Base-by-base conservation (phyloP, 1,284 basidiomycete species). In the Sparassis latifolia region DNA sequence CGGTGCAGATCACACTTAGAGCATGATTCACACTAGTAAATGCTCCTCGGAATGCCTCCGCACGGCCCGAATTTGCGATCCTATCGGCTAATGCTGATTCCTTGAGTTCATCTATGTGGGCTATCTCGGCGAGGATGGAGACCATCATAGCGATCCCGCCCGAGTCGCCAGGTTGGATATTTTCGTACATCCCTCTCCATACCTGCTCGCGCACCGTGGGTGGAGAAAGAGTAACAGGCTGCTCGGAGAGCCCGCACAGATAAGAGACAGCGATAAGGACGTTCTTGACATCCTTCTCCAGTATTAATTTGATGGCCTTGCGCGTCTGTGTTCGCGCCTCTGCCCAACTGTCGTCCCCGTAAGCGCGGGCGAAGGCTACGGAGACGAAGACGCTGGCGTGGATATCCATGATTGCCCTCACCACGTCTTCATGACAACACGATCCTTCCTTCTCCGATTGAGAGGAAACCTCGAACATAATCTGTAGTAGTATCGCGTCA, bases 151-250 rank as follows among this genome's bases (percentile, higher is more conserved):
- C 74, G 33, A 86, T 71, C 0, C 77, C 85, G 27, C 78, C 73
- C 3, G 69, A 63, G 59, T 92, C 87, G 33, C 69, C 71, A 10
- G 77, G 74, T 41, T 78, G 73, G 2, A 92, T 62, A 3, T 71
- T 70, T 7, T 77, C 72, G 61, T 88, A 92, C 2, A 80, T 69
- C 54, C 75, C 78, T 44, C 69, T 71, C 92, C 92, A 96, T 31
- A 90, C 66, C 43, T 77, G 77, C 39, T 76, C 73, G 37, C 78
- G 77, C 40, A 83, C 68, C 12, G 65, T 57, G 43, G 76, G 69
- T 28, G 39, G 9, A 4, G 31, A 44, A 9, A 42, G 6, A 10
- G 12, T 9, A 7, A 33, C 9, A 20, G 51, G n/a, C 7, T 12
- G 9, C 27, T 45, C 10, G 7, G 40, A 42, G 2, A 54, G 20